Base-by-base conservation (phyloP, 139 green algal genomes). In the Astrephomene gubernaculifera region DNA sequence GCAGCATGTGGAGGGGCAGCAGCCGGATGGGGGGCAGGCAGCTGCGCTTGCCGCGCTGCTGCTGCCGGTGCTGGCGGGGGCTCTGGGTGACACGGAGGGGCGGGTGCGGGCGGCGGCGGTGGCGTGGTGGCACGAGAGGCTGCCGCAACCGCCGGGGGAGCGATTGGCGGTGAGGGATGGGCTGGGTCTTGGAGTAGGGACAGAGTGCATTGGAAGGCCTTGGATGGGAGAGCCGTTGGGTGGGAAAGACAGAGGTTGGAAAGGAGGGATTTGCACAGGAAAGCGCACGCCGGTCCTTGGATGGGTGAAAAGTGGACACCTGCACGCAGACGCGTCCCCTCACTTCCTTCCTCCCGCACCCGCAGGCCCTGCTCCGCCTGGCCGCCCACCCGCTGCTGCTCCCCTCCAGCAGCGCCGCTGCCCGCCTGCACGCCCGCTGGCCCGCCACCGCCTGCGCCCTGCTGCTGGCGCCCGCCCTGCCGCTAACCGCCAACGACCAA, bases 401-500 rank as follows among this genome's bases (percentile, higher is more conserved):
- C 27, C 8, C 76, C 38, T 25, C 29, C 12, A 1, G 25, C 60
- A 52, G 29, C 41, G 25, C 39, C 61, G 57, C 60, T 19, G 39
- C 39, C 60, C 60, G 76, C 1, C 78, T 84, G 61, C 78, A 41
- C 6, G 4, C 41, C 43, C 45, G 35, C 65, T 86, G 79, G 79
- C 79, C 79, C 35, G 9, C 24, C 27, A 35, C 39, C 17, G 45
- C 79, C 3, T 25, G 4, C 33, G 2, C 8, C 2, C 79, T 86
- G 49, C 33, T 86, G 49, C 79, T 86, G 65, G 38, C 41, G 45
- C 79, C 79, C n/a, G 78, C 31, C 49, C 33, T 79, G 65, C 33
- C 25, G 10, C 45, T 78, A 54, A 10, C 79, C 19, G 33, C 4
- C 45, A 86, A 86, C 79, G 36, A 43, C 45, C 21, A 35, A n/a